A percentile compares a stretch with the other conserved stretches of the same genome.
Conservation (phyloP, 2,329 filamentous ascomycete genomes). For the Exophiala sp. region DNA sequence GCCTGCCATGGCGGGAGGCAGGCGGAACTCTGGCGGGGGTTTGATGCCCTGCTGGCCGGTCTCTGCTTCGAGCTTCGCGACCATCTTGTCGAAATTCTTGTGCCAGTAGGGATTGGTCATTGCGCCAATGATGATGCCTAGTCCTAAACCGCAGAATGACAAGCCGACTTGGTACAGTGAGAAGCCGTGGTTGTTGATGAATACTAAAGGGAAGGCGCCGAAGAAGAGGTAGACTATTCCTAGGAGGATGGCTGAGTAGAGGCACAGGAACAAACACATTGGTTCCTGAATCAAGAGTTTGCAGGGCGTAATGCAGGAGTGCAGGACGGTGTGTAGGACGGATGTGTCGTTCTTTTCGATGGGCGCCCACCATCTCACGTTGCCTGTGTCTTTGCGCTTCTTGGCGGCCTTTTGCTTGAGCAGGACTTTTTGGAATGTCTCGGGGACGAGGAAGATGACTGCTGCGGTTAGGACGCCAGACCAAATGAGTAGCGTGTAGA, state of each 20-base stretch:
- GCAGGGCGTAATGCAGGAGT: constrained; percentile 61
- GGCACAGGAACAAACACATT: constrained; percentile 78
- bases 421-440: constrained; percentile 73
- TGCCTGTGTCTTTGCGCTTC: constrained; percentile 68
- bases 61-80: constrained; percentile 35
- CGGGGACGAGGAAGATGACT: constrained; percentile 72
- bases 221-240: constrained; percentile 90
- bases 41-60: constrained; percentile 34
- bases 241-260: constrained; percentile 79
- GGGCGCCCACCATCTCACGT: constrained; percentile 67
- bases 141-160: constrained; percentile 45
- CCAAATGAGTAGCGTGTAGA: constrained; percentile 84
- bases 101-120: constrained; percentile 37
- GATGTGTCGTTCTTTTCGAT: constrained; percentile 71
- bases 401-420: constrained; percentile 75
- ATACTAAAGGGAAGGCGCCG: constrained; percentile 80
- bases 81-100: constrained; percentile 11
- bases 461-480: constrained; percentile 59
- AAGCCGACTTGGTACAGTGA: constrained; percentile 29
- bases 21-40: constrained; percentile 50
- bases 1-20: constrained; percentile 50
- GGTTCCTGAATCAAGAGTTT: constrained; percentile 76
- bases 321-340: constrained; percentile 58
- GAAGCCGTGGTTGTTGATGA: constrained; percentile 51
- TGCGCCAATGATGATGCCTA: constrained; percentile 45